These are phyloP conservation scores for Eucalyptus tenuipes DNA, from an alignment of 345 rosid species.

Conservation along the genomic window DNA sequence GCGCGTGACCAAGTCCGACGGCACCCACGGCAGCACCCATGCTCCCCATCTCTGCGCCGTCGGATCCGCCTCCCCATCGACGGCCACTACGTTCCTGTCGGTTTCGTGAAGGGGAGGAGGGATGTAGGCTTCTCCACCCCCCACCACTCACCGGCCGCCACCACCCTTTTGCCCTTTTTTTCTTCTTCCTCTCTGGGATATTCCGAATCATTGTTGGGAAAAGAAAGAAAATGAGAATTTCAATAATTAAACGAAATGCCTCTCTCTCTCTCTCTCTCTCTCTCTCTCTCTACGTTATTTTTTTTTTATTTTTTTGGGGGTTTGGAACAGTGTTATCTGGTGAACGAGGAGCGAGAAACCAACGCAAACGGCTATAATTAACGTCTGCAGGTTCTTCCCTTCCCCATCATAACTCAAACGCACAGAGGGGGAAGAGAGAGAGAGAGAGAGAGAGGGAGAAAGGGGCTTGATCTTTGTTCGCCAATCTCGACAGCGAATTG, in stretches of 20 bases:
- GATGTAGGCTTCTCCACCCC: neutral
- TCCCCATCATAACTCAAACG: neutral
- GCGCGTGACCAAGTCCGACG: neutral
- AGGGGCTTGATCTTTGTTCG: neutral
- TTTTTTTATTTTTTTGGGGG: neutral
- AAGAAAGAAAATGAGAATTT: neutral
- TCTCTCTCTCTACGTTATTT: neutral
- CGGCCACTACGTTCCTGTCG: neutral
- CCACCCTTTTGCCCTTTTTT: neutral
- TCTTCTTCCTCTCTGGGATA: neutral
- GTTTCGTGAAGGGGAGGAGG: neutral
- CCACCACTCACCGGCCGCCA: neutral
- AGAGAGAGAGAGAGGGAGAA: neutral
- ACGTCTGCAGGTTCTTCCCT: conserved; percentile 11
- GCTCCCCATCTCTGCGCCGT: neutral
- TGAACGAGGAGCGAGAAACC: conserved; percentile 29
- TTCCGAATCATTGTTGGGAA: neutral
- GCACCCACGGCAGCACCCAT: neutral
- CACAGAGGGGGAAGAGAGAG: neutral
- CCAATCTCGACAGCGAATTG: neutral
- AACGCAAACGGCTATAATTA: conserved; percentile 62
- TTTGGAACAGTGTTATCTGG: conserved; percentile 1
- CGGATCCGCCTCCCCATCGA: neutral
- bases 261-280: neutral
- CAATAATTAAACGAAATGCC: neutral